phyloP scores from a whole-genome alignment of 331 rosid genomes.

The Pyrus hybrid region DNA sequence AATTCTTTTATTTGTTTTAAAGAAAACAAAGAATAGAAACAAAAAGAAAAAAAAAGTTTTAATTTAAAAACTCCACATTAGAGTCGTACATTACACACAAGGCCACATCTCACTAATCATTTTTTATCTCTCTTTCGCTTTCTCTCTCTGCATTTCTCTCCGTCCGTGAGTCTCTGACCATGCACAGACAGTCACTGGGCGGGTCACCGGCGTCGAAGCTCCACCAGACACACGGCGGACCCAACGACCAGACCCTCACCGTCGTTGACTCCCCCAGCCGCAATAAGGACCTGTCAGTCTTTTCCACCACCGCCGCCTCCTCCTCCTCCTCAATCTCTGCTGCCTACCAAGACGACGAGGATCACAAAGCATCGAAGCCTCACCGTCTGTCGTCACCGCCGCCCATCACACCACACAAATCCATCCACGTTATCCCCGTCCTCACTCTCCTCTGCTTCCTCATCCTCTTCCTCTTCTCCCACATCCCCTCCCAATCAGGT shows the following conservation, averaged over 20 bases:
- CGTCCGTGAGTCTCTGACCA: constrained; percentile 13
- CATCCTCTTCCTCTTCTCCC: constrained; percentile 84
- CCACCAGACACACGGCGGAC: constrained; percentile 27
- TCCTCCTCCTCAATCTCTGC: constrained; percentile 11
- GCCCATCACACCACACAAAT: constrained; percentile 36
- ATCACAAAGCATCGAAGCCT: constrained; percentile 44
- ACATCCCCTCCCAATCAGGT: constrained; percentile 87
- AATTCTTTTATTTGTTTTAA: background rate
- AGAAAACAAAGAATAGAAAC: background rate
- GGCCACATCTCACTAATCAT: background rate
- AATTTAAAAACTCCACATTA: background rate
- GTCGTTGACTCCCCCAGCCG: constrained; percentile 35
- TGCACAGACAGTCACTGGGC: constrained; percentile 93
- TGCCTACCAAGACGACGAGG: constrained; percentile 6
- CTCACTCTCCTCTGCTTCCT: constrained; percentile 82
- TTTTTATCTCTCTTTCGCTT: background rate
- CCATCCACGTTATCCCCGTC: constrained; percentile 83
- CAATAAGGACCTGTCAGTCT: constrained; percentile 18
- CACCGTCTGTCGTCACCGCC: constrained; percentile 55
- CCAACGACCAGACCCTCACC: constrained; percentile 21
- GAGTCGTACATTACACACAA: background rate
- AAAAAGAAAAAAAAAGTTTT: background rate
- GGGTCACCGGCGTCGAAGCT: constrained; percentile 78
- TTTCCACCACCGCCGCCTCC: constrained; percentile 1
- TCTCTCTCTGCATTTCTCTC: constrained; percentile 15